phyloP scores from a whole-genome alignment of 139 green algal genomes.

The Closterium sp. region DNA sequence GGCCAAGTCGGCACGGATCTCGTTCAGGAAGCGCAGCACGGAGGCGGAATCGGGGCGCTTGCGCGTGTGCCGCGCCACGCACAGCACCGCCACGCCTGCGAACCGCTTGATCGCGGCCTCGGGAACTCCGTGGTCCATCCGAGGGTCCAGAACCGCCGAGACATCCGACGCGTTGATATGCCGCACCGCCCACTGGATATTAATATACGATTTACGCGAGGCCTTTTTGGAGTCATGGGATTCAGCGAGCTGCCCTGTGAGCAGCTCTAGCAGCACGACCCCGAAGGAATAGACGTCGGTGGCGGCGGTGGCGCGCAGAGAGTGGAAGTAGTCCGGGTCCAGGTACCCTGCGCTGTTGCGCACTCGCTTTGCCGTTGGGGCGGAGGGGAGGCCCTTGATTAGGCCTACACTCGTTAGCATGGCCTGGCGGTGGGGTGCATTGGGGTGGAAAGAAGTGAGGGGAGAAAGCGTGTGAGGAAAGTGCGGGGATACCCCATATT shows the following conservation, averaged over 20 bases:
- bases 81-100: not conserved
- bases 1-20: not conserved
- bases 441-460: not conserved
- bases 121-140: not conserved
- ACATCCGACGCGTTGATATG: not conserved
- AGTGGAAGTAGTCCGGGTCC: constrained; percentile 8
- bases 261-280: not conserved
- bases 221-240: not conserved
- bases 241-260: not conserved
- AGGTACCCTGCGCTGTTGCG: constrained; percentile 1
- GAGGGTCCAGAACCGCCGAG: not conserved
- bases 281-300: constrained; percentile 1
- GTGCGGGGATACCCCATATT: not conserved
- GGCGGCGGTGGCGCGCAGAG: not conserved
- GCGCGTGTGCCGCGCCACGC: not conserved
- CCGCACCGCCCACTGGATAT: not conserved
- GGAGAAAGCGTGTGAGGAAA: not conserved
- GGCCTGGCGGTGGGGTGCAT: not conserved
- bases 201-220: not conserved
- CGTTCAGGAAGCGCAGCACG: not conserved
- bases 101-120: not conserved
- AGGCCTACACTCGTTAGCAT: not conserved
- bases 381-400: not conserved
- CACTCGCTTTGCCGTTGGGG: not conserved
- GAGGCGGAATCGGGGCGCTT: not conserved